Conservation (phyloP, 257 asterid genomes). For the Jaltomata sinuosa region DNA sequence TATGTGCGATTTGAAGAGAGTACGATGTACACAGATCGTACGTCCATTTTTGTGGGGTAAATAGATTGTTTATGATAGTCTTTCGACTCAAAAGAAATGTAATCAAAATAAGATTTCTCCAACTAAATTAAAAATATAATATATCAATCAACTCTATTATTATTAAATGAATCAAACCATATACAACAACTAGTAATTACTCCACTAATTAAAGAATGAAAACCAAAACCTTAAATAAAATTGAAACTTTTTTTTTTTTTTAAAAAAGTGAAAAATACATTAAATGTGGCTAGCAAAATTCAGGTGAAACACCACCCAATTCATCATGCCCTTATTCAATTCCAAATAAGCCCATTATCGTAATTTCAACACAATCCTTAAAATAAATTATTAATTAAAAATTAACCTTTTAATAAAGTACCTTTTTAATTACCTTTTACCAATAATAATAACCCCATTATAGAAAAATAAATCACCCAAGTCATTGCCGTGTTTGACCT, state of each 20-base stretch:
- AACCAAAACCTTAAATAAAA: neutral
- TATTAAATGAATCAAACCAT: neutral
- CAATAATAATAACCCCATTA: neutral
- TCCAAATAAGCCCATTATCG: slow-evolving; percentile 14
- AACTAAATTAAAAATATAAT: neutral
- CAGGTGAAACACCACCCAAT: slow-evolving; percentile 1
- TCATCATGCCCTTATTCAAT: neutral
- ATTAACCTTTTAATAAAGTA: neutral
- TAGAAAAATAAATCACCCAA: slow-evolving; percentile 5
- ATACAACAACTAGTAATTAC: neutral
- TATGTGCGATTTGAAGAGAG: too few relatives aligned
- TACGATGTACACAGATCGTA: too few relatives aligned
- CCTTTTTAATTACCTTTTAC: neutral
- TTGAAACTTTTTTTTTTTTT: neutral
- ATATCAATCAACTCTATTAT: neutral
- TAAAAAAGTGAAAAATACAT: neutral
- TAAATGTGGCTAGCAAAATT: slow-evolving; percentile 1
- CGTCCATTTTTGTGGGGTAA: too few relatives aligned
- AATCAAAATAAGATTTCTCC: neutral
- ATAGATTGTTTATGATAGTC: neutral
- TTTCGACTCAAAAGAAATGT: rapidly evolving
- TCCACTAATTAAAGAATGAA: neutral
- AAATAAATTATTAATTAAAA: neutral
- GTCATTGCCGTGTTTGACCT: slow-evolving; percentile 89
- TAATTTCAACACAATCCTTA: neutral